A percentile compares a stretch with the other conserved stretches of the same genome.
phyloP scores from a whole-genome alignment of 1,284 basidiomycete species.

The Fomitopsis pinicola region DNA sequence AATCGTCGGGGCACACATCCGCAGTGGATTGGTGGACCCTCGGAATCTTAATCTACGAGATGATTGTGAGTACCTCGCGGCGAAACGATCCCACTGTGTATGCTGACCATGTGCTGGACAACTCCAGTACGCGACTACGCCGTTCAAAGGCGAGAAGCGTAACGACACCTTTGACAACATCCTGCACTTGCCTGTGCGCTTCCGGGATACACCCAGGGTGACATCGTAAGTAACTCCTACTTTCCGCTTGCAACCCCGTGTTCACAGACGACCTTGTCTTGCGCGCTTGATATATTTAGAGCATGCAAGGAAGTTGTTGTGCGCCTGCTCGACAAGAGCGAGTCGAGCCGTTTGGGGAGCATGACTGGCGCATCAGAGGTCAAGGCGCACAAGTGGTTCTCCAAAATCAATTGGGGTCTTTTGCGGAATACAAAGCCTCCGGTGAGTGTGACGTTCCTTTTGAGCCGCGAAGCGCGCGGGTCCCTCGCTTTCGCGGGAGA shows the following conservation, averaged over 20 bases:
- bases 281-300: slow-evolving; percentile 33
- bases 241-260: slow-evolving; percentile 4
- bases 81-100: background rate
- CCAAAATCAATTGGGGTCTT: slow-evolving; percentile 94
- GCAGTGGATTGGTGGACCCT: slow-evolving; percentile 99
- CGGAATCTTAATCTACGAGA: slow-evolving; percentile 98
- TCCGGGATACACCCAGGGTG: slow-evolving; percentile 84
- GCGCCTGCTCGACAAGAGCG: slow-evolving; percentile 92
- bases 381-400: slow-evolving; percentile 99
- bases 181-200: slow-evolving; percentile 81
- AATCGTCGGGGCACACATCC: slow-evolving; percentile 94
- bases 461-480: background rate
- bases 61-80: slow-evolving; percentile 78
- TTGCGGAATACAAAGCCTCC: slow-evolving; percentile 91
- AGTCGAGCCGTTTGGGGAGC: slow-evolving; percentile 85
- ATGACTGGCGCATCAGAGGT: slow-evolving; percentile 96
- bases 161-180: slow-evolving; percentile 98
- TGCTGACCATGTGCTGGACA: slow-evolving; percentile 9
- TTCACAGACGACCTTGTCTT: background rate
- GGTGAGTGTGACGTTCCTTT: slow-evolving; percentile 45
- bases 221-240: slow-evolving; percentile 59
- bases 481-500: background rate
- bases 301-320: slow-evolving; percentile 85
- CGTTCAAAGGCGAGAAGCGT: slow-evolving; percentile 95
- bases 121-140: slow-evolving; percentile 89